Evolutionary conservation across 768 basidiomycete genomes (phyloP).

Genomic region (Antrodiella citrinella): DNA sequence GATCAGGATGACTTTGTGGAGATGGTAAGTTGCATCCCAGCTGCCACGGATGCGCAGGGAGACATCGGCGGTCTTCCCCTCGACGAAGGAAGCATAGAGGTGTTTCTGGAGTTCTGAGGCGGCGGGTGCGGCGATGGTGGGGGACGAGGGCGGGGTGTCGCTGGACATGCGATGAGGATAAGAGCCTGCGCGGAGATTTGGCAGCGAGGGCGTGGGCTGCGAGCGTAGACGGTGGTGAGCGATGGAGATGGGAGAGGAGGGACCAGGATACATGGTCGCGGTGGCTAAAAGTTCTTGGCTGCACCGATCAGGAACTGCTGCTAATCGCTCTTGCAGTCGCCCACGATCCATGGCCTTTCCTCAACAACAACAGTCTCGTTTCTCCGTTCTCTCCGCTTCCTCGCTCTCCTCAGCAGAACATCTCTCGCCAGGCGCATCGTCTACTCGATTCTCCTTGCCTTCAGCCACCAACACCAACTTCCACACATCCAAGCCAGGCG

Average conservation of each 20-base stretch:
- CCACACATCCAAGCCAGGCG: slow-evolving; percentile 27
- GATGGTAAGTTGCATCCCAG: slow-evolving; percentile 66
- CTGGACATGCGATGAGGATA: slow-evolving; percentile 1
- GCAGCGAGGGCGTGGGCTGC: slow-evolving; percentile 14
- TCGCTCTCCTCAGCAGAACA: slow-evolving; percentile 37
- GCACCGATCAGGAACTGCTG: too few species aligned
- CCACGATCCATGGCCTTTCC: slow-evolving; percentile 43
- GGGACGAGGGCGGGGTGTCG: slow-evolving; percentile 7
- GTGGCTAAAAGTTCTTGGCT: too few species aligned
- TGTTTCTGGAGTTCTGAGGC: slow-evolving; percentile 62
- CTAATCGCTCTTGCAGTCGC: too few species aligned
- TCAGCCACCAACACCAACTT: slow-evolving; percentile 37
- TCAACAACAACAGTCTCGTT: slow-evolving; percentile 58
- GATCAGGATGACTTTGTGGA: slow-evolving; percentile 82
- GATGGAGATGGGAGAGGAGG: slow-evolving; percentile 2
- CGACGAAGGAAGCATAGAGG: slow-evolving; percentile 66
- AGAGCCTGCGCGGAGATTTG: slow-evolving; percentile 9
- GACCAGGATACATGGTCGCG: too few species aligned
- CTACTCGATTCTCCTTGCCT: slow-evolving; percentile 61
- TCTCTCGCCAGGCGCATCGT: slow-evolving; percentile 49
- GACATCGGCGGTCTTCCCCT: slow-evolving; percentile 71
- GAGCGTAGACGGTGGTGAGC: slow-evolving; percentile 6
- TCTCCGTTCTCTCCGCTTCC: slow-evolving; percentile 59
- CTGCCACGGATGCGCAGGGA: slow-evolving; percentile 58
- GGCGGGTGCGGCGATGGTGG: slow-evolving; percentile 31